Conservation (phyloP, 2,329 filamentous ascomycete species). For the Fusarium brevicatenulatum region DNA sequence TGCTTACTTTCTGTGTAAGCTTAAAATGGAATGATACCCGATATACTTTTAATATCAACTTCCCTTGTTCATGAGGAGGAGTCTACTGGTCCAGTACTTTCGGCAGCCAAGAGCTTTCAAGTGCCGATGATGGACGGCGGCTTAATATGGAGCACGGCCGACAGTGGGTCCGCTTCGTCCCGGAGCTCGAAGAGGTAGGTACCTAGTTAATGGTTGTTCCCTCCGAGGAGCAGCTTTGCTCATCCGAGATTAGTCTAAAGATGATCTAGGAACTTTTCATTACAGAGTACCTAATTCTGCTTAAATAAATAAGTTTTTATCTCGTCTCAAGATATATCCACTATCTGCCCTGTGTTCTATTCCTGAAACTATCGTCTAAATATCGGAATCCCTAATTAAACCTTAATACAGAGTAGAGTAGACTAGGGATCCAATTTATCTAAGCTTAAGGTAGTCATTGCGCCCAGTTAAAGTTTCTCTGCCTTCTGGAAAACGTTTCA, state of each 20-base stretch:
- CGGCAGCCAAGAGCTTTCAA: background rate
- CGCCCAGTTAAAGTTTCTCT: constrained; percentile 9
- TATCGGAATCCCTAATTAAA: constrained; percentile 28
- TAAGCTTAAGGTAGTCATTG: background rate
- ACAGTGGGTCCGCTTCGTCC: background rate
- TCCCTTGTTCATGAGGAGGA: background rate
- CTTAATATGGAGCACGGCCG: background rate
- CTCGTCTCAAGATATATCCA: background rate
- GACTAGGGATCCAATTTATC: background rate
- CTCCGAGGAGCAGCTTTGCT: background rate
- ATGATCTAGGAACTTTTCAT: background rate
- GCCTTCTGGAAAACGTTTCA: constrained; percentile 36
- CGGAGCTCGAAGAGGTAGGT: background rate
- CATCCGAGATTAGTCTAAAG: background rate
- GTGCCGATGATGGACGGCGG: background rate
- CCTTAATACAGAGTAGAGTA: constrained; percentile 3
- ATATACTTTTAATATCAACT: background rate
- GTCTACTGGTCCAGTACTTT: background rate
- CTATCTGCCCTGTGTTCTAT: constrained; percentile 6
- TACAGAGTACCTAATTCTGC: background rate
- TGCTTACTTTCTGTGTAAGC: background rate
- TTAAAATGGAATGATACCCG: background rate
- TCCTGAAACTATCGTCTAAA: constrained; percentile 12
- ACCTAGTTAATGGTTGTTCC: background rate
- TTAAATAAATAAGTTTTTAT: background rate